Conservation (phyloP, 306 rosid species). For the Oxytropis ochrocephala region DNA sequence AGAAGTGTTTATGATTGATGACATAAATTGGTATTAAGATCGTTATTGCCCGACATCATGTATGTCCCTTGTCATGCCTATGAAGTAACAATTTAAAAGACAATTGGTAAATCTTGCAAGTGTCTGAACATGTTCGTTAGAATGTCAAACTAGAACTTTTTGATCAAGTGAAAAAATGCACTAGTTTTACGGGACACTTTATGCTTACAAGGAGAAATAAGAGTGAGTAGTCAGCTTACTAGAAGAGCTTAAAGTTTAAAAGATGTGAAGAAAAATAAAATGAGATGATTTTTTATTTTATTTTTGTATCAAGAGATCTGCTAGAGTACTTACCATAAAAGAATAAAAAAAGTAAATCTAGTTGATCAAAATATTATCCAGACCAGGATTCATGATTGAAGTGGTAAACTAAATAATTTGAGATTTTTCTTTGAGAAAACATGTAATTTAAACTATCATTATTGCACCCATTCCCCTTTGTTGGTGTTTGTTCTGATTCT, state of each 20-base stretch:
- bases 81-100: background rate
- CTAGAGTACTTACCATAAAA: background rate
- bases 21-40: background rate
- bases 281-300: background rate
- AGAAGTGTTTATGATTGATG: background rate
- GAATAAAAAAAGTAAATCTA: background rate
- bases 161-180: background rate
- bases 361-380: background rate
- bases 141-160: slow-evolving; percentile 1
- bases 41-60: background rate
- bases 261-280: background rate
- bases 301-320: background rate
- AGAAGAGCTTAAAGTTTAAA: background rate
- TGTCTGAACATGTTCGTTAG: background rate
- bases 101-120: background rate
- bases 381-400: background rate
- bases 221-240: background rate
- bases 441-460: background rate
- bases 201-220: background rate
- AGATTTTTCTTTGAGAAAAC: background rate
- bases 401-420: background rate
- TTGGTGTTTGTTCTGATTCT: background rate
- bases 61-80: background rate
- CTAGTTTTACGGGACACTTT: background rate
- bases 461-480: too few species aligned